Evolutionary conservation across 1,139 yeast genomes (phyloP).

Genomic region (Suhomyces terraborum): DNA sequence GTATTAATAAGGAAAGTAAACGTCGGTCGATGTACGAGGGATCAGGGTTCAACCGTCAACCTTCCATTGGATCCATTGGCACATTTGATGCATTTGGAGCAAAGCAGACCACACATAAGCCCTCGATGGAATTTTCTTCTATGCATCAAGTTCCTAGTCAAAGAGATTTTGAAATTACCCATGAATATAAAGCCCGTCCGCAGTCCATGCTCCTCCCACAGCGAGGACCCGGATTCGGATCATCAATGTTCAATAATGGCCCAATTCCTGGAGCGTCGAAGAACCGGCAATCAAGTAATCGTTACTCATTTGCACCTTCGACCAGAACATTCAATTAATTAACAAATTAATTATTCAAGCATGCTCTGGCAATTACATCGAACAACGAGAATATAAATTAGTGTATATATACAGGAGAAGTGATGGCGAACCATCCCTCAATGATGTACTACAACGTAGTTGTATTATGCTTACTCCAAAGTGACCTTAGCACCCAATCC

Average conservation of each 20-base stretch:
- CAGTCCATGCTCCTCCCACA: conserved; percentile 7
- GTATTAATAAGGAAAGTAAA: neutral
- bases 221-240: neutral
- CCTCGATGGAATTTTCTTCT: conserved; percentile 1
- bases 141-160: conserved; percentile 8
- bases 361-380: neutral
- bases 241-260: neutral
- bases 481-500: conserved; percentile 91
- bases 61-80: neutral
- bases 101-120: neutral
- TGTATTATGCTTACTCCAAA: conserved; percentile 60
- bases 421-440: neutral
- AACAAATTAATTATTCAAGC: neutral
- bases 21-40: neutral
- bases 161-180: conserved; percentile 12
- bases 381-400: conserved; percentile 13
- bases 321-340: neutral
- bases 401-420: conserved; percentile 22
- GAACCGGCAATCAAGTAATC: neutral
- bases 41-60: neutral
- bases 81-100: neutral
- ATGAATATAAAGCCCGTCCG: conserved; percentile 7
- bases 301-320: neutral
- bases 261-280: neutral
- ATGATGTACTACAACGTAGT: conserved; percentile 4